A percentile compares a stretch with the other conserved stretches of the same genome.
These are phyloP conservation scores for Beauveria sp. DNA, from an alignment of 2,329 filamentous ascomycete genomes.

Conservation along the genomic window DNA sequence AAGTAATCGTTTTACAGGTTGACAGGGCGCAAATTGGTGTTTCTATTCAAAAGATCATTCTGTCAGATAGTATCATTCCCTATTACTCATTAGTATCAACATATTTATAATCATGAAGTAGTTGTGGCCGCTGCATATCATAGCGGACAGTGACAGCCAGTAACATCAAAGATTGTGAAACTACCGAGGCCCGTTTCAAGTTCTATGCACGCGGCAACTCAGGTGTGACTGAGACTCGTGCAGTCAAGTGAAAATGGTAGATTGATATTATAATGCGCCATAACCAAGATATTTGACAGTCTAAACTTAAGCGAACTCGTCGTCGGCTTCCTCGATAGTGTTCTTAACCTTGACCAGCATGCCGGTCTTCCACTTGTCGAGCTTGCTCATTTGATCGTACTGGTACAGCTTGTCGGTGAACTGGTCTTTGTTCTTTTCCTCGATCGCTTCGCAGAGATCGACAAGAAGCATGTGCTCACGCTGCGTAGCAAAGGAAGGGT, in stretches of 20 bases:
- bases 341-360: slow-evolving; percentile 78
- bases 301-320: slow-evolving; percentile 32
- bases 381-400: slow-evolving; percentile 84
- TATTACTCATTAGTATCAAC: too few species aligned
- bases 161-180: neutral
- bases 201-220: neutral
- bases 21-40: neutral
- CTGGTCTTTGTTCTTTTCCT: slow-evolving; percentile 69
- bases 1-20: neutral
- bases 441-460: slow-evolving; percentile 68
- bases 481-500: slow-evolving; percentile 67
- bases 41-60: too few species aligned
- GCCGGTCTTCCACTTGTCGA: slow-evolving; percentile 96
- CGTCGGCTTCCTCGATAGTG: slow-evolving; percentile 56
- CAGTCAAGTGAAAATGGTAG: neutral
- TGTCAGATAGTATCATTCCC: too few species aligned
- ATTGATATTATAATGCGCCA: slow-evolving; percentile 1
- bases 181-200: neutral
- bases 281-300: slow-evolving; percentile 5
- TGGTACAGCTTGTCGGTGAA: slow-evolving; percentile 84
- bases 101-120: too few species aligned
- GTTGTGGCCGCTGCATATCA: neutral
- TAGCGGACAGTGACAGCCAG: neutral
- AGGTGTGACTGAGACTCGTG: neutral
- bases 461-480: slow-evolving; percentile 74